Evolutionary conservation across 2,329 filamentous ascomycete species (phyloP).

Genomic region (Diaporthe caulivora): DNA sequence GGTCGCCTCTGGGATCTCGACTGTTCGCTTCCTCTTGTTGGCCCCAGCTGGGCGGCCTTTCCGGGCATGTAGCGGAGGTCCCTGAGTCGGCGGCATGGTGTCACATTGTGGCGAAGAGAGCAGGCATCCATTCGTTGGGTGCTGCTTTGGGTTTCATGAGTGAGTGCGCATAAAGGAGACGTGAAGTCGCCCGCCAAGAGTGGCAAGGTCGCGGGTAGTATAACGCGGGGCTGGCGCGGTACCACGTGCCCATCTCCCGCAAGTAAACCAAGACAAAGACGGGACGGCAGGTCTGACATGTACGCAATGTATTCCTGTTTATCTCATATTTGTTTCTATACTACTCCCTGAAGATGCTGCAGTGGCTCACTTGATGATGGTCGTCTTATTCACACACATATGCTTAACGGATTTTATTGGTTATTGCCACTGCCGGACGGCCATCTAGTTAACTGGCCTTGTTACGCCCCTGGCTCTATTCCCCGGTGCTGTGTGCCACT

Average conservation of each 20-base stretch:
- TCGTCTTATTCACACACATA: background rate
- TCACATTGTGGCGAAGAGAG: slow-evolving; percentile 15
- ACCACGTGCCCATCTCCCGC: slow-evolving; percentile 13
- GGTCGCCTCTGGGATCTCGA: slow-evolving; percentile 35
- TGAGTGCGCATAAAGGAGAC: slow-evolving; percentile 27
- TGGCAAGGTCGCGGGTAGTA: slow-evolving; percentile 1
- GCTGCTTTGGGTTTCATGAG: background rate
- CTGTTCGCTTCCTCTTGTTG: slow-evolving; percentile 37
- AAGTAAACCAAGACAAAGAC: background rate
- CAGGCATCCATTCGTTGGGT: background rate
- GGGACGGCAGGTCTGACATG: background rate
- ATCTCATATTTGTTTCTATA: background rate
- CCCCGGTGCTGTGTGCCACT: slow-evolving; percentile 11
- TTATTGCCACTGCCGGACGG: background rate
- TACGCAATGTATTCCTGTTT: background rate
- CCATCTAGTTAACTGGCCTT: slow-evolving; percentile 16
- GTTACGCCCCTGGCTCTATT: slow-evolving; percentile 12
- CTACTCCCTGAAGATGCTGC: too few species aligned
- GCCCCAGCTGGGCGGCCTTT: slow-evolving; percentile 7
- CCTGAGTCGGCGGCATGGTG: slow-evolving; percentile 29
- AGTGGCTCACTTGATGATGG: background rate
- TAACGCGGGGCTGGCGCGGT: slow-evolving; percentile 35
- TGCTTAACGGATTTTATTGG: slow-evolving; percentile 3
- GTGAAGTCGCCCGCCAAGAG: slow-evolving; percentile 11
- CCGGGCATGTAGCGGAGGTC: slow-evolving; percentile 34